A percentile compares a stretch with the other conserved stretches of the same genome.
Evolutionary conservation across 352 stramenopile species (phyloP).

Genomic region (Phytophthora pinifolia): DNA sequence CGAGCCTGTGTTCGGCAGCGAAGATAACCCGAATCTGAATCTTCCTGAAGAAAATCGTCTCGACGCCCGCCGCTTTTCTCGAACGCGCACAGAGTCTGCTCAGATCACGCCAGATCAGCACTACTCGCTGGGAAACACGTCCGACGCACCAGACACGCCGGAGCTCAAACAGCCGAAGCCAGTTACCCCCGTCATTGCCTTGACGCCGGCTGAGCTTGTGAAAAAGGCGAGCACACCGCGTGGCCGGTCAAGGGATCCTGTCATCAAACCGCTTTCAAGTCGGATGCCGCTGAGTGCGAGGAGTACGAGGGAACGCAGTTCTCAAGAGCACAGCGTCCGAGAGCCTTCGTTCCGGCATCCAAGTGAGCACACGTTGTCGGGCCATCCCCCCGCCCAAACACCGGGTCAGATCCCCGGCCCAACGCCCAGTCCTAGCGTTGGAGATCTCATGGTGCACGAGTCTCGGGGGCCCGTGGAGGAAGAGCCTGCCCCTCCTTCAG

Average conservation of each 20-base stretch:
- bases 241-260: slow-evolving; percentile 17
- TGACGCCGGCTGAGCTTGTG: slow-evolving; percentile 54
- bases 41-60: slow-evolving; percentile 12
- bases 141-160: slow-evolving; percentile 6
- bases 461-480: background rate
- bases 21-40: slow-evolving; percentile 4
- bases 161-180: slow-evolving; percentile 14
- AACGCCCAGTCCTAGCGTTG: slow-evolving; percentile 16
- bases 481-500: background rate
- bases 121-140: slow-evolving; percentile 25
- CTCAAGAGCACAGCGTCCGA: slow-evolving; percentile 6
- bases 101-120: slow-evolving; percentile 20
- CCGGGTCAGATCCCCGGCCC: slow-evolving; percentile 4
- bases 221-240: slow-evolving; percentile 44
- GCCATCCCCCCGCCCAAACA: no score
- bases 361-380: slow-evolving; percentile 7
- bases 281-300: slow-evolving; percentile 21
- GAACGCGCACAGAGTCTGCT: background rate
- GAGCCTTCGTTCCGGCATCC: slow-evolving; percentile 8
- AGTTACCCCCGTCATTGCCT: slow-evolving; percentile 37
- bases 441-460: background rate
- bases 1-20: slow-evolving; percentile 10
- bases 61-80: slow-evolving; percentile 21
- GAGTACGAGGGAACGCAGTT: slow-evolving; percentile 6
- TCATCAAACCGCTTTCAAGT: slow-evolving; percentile 37